Evolutionary conservation across 257 asterid species (phyloP).

Genomic region (Capsicum rhomboideum): DNA sequence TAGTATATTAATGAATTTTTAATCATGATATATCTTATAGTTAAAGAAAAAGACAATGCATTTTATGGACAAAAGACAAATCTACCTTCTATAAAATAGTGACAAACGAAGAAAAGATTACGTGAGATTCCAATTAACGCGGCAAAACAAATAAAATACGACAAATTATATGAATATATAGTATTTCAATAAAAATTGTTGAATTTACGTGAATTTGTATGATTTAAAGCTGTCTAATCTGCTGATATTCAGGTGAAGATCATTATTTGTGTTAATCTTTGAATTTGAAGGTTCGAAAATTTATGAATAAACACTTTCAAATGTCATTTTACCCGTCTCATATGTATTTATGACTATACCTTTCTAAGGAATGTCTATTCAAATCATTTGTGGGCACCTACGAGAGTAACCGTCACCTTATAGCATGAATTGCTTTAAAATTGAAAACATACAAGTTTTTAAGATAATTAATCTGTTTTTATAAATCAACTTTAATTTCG

Average conservation of each 20-base stretch:
- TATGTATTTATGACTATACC: too few species aligned
- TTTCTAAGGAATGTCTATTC: too few species aligned
- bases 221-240: neutral
- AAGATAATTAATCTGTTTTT: too few species aligned
- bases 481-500: too few species aligned
- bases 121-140: neutral
- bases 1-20: neutral
- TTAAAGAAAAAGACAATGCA: neutral
- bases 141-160: neutral
- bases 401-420: too few species aligned
- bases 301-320: neutral
- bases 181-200: neutral
- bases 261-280: neutral
- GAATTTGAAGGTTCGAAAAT: neutral
- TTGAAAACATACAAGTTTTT: too few species aligned
- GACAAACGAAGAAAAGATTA: neutral
- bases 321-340: neutral
- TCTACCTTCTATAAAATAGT: neutral
- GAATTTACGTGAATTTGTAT: neutral
- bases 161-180: neutral
- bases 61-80: neutral
- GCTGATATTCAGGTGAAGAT: neutral
- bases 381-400: too few species aligned
- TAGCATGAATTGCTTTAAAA: too few species aligned
- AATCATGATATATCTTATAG: neutral